These are phyloP conservation scores for Dendrothele bispora DNA, from an alignment of 768 basidiomycete genomes.

Conservation along the genomic window DNA sequence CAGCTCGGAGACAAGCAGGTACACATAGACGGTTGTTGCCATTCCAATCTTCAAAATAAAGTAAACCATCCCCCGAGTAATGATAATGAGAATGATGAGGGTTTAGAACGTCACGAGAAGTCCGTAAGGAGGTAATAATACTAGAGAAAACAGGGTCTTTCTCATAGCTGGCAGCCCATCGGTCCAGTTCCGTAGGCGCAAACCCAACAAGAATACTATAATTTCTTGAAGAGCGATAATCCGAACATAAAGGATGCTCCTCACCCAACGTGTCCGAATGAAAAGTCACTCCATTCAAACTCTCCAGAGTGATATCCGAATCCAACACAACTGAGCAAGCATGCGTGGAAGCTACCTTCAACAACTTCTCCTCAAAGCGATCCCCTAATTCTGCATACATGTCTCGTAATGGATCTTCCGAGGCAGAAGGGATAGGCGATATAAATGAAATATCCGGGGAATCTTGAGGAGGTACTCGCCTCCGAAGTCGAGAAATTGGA, in stretches of 20 bases:
- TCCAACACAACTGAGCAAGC: too few species aligned
- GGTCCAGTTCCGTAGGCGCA: not conserved
- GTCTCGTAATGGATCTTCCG: not conserved
- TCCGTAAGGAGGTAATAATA: not conserved
- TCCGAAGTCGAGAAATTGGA: constrained; percentile 2
- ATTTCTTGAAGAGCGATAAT: not conserved
- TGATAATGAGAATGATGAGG: not conserved
- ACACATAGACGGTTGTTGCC: constrained; percentile 24
- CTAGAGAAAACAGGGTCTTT: not conserved
- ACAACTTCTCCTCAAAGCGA: not conserved
- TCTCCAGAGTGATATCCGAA: too few species aligned
- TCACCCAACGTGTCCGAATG: too few species aligned
- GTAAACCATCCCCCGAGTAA: not conserved
- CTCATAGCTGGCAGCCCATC: not conserved
- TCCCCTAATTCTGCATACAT: not conserved
- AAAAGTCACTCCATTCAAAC: too few species aligned
- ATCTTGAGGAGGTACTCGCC: not conserved
- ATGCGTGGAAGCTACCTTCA: not conserved
- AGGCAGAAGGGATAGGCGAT: not conserved
- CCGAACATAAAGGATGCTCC: too few species aligned
- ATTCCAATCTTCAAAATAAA: constrained; percentile 4
- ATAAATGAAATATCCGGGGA: not conserved
- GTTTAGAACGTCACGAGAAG: not conserved
- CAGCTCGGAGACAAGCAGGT: constrained; percentile 12
- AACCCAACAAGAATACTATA: not conserved